Conservation (phyloP, 164 flowering plant genomes). For the Stephania cephalantha region DNA sequence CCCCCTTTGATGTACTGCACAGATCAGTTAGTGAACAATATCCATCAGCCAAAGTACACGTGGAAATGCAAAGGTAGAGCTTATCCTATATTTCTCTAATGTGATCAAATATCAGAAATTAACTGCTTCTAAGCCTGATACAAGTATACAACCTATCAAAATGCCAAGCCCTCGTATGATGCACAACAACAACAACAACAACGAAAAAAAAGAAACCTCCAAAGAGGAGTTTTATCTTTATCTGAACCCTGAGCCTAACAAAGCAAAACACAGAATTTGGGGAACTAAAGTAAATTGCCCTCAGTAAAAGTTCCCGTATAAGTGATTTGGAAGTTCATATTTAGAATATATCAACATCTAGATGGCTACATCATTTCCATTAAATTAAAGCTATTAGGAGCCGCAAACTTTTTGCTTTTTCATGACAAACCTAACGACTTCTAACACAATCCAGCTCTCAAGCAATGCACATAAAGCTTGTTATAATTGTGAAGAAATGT, state of each 20-base stretch:
- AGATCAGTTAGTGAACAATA: not conserved
- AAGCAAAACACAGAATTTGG: not conserved
- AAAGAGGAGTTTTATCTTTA: not conserved
- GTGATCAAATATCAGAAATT: too few relatives aligned
- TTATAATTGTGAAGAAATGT: not conserved
- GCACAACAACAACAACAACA: not conserved
- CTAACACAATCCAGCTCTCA: not conserved
- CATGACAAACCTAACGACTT: not conserved
- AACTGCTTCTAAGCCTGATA: too few relatives aligned
- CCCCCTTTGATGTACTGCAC: slow-evolving; percentile 88
- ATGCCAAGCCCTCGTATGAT: too few relatives aligned
- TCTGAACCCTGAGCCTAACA: not conserved
- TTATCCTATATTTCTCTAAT: not conserved
- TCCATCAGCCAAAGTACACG: not conserved
- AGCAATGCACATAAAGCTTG: not conserved
- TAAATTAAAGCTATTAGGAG: too few relatives aligned
- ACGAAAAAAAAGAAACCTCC: not conserved
- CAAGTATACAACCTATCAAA: too few relatives aligned
- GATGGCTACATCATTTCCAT: too few relatives aligned
- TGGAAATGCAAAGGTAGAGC: not conserved
- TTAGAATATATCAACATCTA: too few relatives aligned
- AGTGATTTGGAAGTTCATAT: too few relatives aligned
- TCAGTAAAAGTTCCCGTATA: not conserved
- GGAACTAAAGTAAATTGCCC: not conserved
- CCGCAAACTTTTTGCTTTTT: too few relatives aligned